Base-by-base conservation (phyloP, 139 green algal species). In the Pleodorina starrii region DNA sequence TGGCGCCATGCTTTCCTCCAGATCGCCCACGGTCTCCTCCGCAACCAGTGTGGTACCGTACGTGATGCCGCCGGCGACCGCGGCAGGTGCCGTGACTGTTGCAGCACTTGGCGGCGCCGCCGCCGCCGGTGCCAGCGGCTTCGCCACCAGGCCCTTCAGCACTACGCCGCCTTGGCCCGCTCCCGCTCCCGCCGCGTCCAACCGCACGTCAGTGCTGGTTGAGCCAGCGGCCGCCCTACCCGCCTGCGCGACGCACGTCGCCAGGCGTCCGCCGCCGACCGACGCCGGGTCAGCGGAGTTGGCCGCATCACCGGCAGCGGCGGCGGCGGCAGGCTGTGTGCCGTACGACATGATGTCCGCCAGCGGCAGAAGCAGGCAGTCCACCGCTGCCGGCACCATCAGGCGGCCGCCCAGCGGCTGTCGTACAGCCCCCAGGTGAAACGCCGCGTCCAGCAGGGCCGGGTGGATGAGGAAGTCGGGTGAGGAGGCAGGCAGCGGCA, bases 401-500 rank as follows among this genome's bases (percentile, higher is more conserved):
- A 77, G 60, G 43, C 76, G 50, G 79, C 79, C 79, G 57, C 9
- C 60, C 21, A 78, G 82, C 25, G 32, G 44, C 46, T 84, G 50
- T 1, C 40, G 74, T 14, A 93, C 85, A 19, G 93, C 94, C 11
- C 88, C 95, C n/a, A 97, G 84, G 68, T 97, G 95, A 66, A 97
- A 90, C 40, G 90, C 88, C 51, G 57, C 88, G 87, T 97, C 95
- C 36, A 97, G 68, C 73, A 89, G 23, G 0, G 95, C 93, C 14
- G 95, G 95, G 40, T 93, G 91, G 6, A 96, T 19, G 10, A 78
- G 40, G 84, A 85, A 86, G 29, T 91, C 77, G 7, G 43, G 35
- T 35, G 4, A 0, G 44, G 66, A 92, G 42, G 35, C 79, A 0
- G 43, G 93, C 21, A 16, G 90, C 71, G 16, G 84, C 84, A 42